phyloP scores from a whole-genome alignment of 2,329 filamentous ascomycete genomes.

The Pleurostoma richardsiae region DNA sequence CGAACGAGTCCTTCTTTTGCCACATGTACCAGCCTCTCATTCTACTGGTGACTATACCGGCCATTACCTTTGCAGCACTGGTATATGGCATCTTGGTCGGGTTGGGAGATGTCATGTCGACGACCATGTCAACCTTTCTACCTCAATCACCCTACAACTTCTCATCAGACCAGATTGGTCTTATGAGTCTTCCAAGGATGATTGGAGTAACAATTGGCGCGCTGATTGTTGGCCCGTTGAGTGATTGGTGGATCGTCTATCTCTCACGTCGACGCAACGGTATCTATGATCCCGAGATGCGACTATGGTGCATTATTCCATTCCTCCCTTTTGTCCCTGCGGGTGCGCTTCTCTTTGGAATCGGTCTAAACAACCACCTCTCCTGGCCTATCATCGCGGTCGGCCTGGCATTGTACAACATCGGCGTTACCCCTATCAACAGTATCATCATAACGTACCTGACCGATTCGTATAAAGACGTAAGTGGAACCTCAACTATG shows the following conservation, averaged over 20 bases:
- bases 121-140: conserved; percentile 27
- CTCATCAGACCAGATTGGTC: conserved; percentile 25
- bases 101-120: conserved; percentile 29
- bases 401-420: conserved; percentile 28
- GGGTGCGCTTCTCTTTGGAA: conserved; percentile 32
- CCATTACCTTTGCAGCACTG: conserved; percentile 27
- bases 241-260: conserved; percentile 26
- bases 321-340: conserved; percentile 22
- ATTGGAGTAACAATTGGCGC: conserved; percentile 29
- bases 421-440: conserved; percentile 25
- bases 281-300: conserved; percentile 37
- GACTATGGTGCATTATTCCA: conserved; percentile 30
- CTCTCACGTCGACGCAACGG: conserved; percentile 28
- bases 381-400: conserved; percentile 23
- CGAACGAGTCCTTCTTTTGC: conserved; percentile 21
- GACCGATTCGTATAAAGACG: conserved; percentile 28
- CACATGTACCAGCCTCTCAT: conserved; percentile 29
- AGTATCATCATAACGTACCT: conserved; percentile 31
- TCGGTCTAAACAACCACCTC: conserved; percentile 20
- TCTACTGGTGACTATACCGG: conserved; percentile 29
- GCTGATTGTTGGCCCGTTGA: conserved; percentile 24
- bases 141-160: conserved; percentile 32
- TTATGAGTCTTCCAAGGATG: conserved; percentile 31
- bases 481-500: conserved; percentile 11
- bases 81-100: conserved; percentile 29